Evolutionary conservation across 768 basidiomycete species (phyloP), one percentile per base, ranked within the genome.

Genomic region (Termitomyces sp.): DNA sequence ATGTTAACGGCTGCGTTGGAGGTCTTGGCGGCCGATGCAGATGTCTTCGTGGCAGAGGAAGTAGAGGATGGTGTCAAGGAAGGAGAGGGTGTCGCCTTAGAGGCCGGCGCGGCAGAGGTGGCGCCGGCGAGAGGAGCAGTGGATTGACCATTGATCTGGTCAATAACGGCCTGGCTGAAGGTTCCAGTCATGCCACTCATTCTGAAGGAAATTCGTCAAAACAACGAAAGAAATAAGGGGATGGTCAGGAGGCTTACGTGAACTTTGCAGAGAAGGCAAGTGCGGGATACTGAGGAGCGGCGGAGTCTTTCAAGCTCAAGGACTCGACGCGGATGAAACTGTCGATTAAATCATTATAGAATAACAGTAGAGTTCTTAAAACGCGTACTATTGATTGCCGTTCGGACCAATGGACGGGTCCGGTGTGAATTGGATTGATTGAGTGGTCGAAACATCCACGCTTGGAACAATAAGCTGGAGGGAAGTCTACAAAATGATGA

Each of bases 321-420:
- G 91, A 92, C 57, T 88, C 81, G 65, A 89, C 73, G 47, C 90
- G 89, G 66, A 95, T 80, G 76, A 95, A 95, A 76, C 89, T 90
- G 57, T 2, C 53, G 23, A 19, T 19, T 5, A 55, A 64, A 41
- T 57, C 40, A 43, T 11, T 17, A 38, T 52, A 38, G 23, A 38
- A 0, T 46, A 37, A 14, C 14, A 35, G 3, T 10, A 27, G 51
- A 31, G 29, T 17, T 21, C 31, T 32, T 23, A 21, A 23, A 31
- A 14, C 44, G 67, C 82, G 38, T 57, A 89, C 86, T 90, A 90
- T 68, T 80, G 65, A 45, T 52, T 41, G 63, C 75, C 69, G 67
- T 83, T 72, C 16, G 86, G 81, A 3, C 89, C 89, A 49, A 83
- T 81, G 43, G 66, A 62, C 0, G 77, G 59, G 52, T 81, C 66